A percentile compares a stretch with the other conserved stretches of the same genome.
phyloP scores from a whole-genome alignment of 345 rosid species.

The Bruguiera gymnorhiza region DNA sequence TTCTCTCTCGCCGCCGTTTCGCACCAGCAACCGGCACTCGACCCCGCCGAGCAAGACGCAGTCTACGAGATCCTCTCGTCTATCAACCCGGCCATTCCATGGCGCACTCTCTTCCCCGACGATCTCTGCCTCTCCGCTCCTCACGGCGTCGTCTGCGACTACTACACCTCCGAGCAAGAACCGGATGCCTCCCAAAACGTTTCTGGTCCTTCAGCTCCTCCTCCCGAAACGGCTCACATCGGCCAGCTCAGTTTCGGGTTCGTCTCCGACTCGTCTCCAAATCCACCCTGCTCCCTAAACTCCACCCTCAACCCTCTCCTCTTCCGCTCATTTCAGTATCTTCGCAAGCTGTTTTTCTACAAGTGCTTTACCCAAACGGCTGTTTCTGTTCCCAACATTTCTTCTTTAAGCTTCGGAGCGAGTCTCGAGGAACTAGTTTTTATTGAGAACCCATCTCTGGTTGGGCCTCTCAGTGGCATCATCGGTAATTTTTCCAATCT shows the following conservation, averaged over 20 bases:
- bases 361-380: constrained; percentile 46
- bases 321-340: constrained; percentile 45
- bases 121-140: constrained; percentile 66
- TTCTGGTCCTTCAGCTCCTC: not conserved
- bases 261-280: constrained; percentile 56
- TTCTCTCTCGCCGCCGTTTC: constrained; percentile 8
- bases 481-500: constrained; percentile 40
- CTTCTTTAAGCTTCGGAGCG: constrained; percentile 31
- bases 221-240: constrained; percentile 36
- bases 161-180: constrained; percentile 20
- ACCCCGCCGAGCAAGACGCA: constrained; percentile 53
- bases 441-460: constrained; percentile 50
- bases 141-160: constrained; percentile 62
- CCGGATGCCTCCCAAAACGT: constrained; percentile 11
- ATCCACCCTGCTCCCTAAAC: constrained; percentile 56
- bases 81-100: constrained; percentile 47
- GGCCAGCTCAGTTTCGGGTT: constrained; percentile 58
- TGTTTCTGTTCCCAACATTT: constrained; percentile 34
- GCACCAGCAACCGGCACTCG: constrained; percentile 35
- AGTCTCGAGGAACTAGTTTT: constrained; percentile 58
- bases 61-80: constrained; percentile 48
- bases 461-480: constrained; percentile 37
- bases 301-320: constrained; percentile 52
- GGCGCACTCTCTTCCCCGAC: constrained; percentile 58
- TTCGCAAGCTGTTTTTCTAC: constrained; percentile 66